Evolutionary conservation across 2,329 filamentous ascomycete genomes (phyloP), one percentile per base, ranked within the genome.

Genomic region (Hypoxylon sp.): DNA sequence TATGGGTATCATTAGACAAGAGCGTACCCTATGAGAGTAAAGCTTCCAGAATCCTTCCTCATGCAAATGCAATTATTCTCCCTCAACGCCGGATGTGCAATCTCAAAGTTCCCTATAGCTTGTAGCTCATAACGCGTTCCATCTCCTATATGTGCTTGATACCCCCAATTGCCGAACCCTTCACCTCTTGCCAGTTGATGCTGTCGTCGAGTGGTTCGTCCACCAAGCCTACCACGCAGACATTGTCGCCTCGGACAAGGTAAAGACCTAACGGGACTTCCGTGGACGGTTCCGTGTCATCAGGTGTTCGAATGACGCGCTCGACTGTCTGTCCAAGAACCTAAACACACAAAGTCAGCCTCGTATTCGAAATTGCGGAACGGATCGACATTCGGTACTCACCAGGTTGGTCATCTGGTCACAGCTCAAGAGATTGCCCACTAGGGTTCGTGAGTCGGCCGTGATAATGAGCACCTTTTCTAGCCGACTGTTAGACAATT

Each of bases 381-480:
- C 16, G 8, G 32, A 61, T 43, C 37, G 16, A 21, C 8, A 50
- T 7, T 37, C 46, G 14, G 62, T 14, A 70, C 81, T 66, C 80
- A 90, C 88, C 68, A 99, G 83, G 80, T 99, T 99, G 71, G 96
- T 98, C 74, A 91, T 89, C 80, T 97, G 90, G 79, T 99, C 96
- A 77, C 91, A 94, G 46, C 92, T 93, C 51, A 95, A 84, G 57
- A 99, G 88, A 2, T 86, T 94, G 64, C 96, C 96, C 67, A 93
- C 86, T 21, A 95, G 82, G 48, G 93, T 97, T 74, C 95, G 90
- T 54, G 95, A 96, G 80, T 98, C 96, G 72, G 93, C 91, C 27
- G 96, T 98, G 69, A 98, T 87, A 75, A 98, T 91, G 63, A 94
- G 86, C 73, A 98, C 93, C 80, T 93, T 96, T 81, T 97, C 96